Base-by-base conservation (phyloP, 176 grass and related monocot genomes). In the Pharus latifolius region DNA sequence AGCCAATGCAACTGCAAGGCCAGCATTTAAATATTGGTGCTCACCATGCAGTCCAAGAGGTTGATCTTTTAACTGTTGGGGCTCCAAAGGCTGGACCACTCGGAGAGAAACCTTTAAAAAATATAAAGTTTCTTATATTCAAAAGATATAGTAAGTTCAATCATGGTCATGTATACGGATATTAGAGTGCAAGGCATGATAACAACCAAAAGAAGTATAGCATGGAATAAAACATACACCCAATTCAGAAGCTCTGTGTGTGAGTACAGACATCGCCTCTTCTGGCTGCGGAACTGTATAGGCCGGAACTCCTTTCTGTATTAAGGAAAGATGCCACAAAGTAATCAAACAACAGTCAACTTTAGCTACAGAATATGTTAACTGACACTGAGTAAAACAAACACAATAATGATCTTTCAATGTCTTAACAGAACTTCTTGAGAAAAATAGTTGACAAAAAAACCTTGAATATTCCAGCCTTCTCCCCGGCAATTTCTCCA, bases 381-480 rank as follows among this genome's bases (percentile, higher is more conserved):
- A 25, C 24, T 68, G 10, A 80, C 62, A 9, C 19, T 29, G 17
- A 42, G 7, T n/a, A 63, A 75, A 69, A 14, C 17, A 58, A 49
- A 65, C 22, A 41, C 9, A 11, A 3, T 28, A 58, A 38, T 9
- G 18, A 15, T n/a, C 45, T 33, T 34, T 48, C 58, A 30, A 49
- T n/a, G 41, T 23, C 6, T 54, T 26, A 56, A 73, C 11, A 73
- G n/a, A 56, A 48, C 32, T 27, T 64, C 17, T 63, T 56, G 17
- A 46, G 67, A n/a, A 62, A 56, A 31, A 52, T 52, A 72, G 63
- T 34, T 54, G 17, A 38, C 16, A 54, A 63, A 33, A n/a, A 63
- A 49, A 98, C 90, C 95, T 98, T 98, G 27, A 93, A 77, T 65
- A 98, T 98, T 60, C 95, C 90, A 49, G 95, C 87, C 69, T 99